Evolutionary conservation across 169 alveolate species (phyloP).

Genomic region (Plasmodium chabaudi): DNA sequence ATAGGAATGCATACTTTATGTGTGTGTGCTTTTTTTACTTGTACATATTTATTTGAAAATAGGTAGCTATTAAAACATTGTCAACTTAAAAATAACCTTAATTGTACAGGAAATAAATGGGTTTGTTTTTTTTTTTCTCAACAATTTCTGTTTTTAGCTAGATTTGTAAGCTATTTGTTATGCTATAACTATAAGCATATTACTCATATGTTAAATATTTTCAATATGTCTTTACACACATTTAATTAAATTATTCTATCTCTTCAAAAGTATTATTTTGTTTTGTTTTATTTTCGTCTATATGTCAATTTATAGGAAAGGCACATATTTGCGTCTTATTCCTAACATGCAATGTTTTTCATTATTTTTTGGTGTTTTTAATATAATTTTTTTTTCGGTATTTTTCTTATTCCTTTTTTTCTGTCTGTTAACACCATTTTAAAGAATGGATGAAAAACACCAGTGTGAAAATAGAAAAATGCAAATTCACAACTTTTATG

Average conservation of each 20-base stretch:
- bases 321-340: background rate
- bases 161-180: background rate
- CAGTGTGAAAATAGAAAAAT: conserved; percentile 12
- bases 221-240: no score
- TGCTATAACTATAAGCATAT: no score
- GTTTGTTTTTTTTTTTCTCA: background rate
- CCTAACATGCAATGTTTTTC: no score
- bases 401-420: conserved; percentile 3
- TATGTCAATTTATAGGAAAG: background rate
- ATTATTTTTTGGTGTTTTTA: background rate
- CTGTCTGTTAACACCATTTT: background rate
- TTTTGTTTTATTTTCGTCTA: background rate
- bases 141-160: conserved; percentile 4
- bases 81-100: conserved; percentile 6
- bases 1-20: background rate
- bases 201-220: no score
- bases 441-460: conserved; percentile 3
- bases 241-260: no score
- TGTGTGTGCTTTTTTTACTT: background rate
- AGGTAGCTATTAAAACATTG: background rate
- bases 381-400: background rate
- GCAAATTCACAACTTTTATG: background rate
- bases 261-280: background rate
- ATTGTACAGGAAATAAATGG: background rate
- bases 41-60: background rate